These are phyloP conservation scores for Neurospora sp. DNA, from an alignment of 2,329 filamentous ascomycete species.

Conservation along the genomic window DNA sequence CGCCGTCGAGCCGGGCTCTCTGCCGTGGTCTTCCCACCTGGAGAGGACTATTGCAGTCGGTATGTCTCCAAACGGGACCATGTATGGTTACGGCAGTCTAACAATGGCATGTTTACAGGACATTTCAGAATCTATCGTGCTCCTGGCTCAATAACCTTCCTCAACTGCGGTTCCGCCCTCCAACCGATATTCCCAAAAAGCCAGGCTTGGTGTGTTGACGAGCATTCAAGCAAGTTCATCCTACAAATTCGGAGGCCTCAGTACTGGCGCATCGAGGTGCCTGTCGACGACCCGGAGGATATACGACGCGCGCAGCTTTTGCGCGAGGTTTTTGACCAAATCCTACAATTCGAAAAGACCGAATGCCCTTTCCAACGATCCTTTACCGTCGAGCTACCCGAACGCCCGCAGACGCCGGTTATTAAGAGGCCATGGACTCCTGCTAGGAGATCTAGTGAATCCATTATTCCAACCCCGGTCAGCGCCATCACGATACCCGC, in stretches of 20 bases:
- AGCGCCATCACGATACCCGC: slow-evolving; percentile 11
- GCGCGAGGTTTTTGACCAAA: slow-evolving; percentile 57
- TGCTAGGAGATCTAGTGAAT: slow-evolving; percentile 22
- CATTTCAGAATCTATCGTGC: slow-evolving; percentile 77
- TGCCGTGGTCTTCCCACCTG: slow-evolving; percentile 65
- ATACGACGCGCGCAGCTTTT: slow-evolving; percentile 53
- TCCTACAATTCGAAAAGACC: slow-evolving; percentile 80
- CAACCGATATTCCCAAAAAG: slow-evolving; percentile 83
- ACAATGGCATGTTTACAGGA: slow-evolving; percentile 33
- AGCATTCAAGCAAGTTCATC: slow-evolving; percentile 71
- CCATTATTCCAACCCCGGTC: slow-evolving; percentile 18
- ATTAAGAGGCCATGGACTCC: slow-evolving; percentile 62
- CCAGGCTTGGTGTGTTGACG: slow-evolving; percentile 89
- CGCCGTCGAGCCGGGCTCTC: slow-evolving; percentile 46
- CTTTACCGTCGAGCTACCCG: slow-evolving; percentile 65
- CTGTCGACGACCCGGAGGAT: slow-evolving; percentile 54
- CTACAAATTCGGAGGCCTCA: slow-evolving; percentile 72
- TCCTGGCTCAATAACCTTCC: slow-evolving; percentile 74
- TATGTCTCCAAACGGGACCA: slow-evolving; percentile 28
- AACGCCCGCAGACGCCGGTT: slow-evolving; percentile 53
- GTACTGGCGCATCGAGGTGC: slow-evolving; percentile 86
- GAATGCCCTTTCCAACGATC: slow-evolving; percentile 73
- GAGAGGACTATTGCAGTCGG: slow-evolving; percentile 75
- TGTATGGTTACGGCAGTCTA: slow-evolving; percentile 4
- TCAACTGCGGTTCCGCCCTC: slow-evolving; percentile 74